Evolutionary conservation across 495 filamentous ascomycete species (phyloP), one percentile per base, ranked within the genome.

Genomic region (Cairneyella variabilis): DNA sequence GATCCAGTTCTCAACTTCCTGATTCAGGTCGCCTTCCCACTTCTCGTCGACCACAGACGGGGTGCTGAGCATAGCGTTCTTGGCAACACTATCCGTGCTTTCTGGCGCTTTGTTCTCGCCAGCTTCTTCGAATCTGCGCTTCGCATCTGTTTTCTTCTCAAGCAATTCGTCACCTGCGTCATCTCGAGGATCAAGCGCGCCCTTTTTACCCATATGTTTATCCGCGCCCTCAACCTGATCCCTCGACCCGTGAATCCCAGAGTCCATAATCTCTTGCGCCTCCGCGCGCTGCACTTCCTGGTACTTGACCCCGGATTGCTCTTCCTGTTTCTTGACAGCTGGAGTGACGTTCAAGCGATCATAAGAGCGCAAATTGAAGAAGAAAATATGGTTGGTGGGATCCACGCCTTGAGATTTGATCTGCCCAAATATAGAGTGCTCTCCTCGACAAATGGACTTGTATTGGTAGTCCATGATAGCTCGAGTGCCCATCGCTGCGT

Each of bases 401-500:
- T 97, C 80, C 14, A 96, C 80, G 3, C 89, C 92, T 58, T 89
- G 78, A 3, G 84, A 84, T 20, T 76, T 68, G 23, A 97, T 82
- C 59, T 87, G 87, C 14, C 78, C 86, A 61, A 86, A 91, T 44
- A 97, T 97, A 10, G 89, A 95, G 65, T 96, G 76, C 59, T 95
- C 84, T 1, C 93, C 92, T 11, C 92, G 87, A 60, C 84, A 84
- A 53, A 98, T 95, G 1, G 90, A 93, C 66, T 93, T 97, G 71
- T 92, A 98, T 66, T 97, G 92, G 66, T 97, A 98, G 64, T 96
- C 91, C 90, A 98, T 98, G 64, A 97, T 98, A 3, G 91, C 91
- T 51, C 90, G 72, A 0, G 92, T 97, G 20, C 93, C 92, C 17
- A 78, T 78, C 0, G 93, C 92, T 22, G 85, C 89, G 57, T 85